Base-by-base conservation (phyloP, 106 monocot genomes). In the Hemerocallis citrina region DNA sequence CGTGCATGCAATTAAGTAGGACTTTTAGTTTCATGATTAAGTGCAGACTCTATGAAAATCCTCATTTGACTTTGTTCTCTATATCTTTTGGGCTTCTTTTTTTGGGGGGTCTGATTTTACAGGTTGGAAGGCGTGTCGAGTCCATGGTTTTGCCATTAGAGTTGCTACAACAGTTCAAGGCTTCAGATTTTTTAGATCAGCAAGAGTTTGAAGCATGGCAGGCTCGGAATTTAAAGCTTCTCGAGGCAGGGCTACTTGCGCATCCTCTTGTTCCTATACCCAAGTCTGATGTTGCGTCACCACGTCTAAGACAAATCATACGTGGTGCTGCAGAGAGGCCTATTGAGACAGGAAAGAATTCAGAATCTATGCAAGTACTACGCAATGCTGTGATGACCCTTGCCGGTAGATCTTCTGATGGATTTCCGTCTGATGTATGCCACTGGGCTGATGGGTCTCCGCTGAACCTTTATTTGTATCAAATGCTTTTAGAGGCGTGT, bases 401-500 rank as follows among this genome's bases (percentile, higher is more conserved):
- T 43, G 81, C 91, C 61, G 65, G 47, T 19, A 81, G 84, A 63
- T 84, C 96, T 28, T 64, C 55, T 62, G 87, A 96, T 63, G 84
- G 84, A 41, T 81, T 32, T 70, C 30, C 59, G 68, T 68, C 79
- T 37, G 96, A 96, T 30, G 59, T 54, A 33, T 84, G 68, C 49
- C 96, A 96, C 55, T 96, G 96, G 96, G 96, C 91, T 62, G 91
- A 96, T 81, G 96, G 96, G 8, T 69, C 70, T 51, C 96, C 96
- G 2, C 38, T 96, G 30, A 96, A 96, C 77, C 84, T 96, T 33
- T 70, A 80, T 58, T 66, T 96, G 23, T 96, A 96, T 66, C 83
- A 87, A 41, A 77, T 69, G 77, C 64, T 96, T 16, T 65, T 96
- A 55, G 84, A 87, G 68, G 52, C 81, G 57, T 96, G 96, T 66